Percentiles rank a stretch among this genome's conserved stretches.
phyloP scores from a whole-genome alignment of 163 green algal species.

The Dunaliella salina region DNA sequence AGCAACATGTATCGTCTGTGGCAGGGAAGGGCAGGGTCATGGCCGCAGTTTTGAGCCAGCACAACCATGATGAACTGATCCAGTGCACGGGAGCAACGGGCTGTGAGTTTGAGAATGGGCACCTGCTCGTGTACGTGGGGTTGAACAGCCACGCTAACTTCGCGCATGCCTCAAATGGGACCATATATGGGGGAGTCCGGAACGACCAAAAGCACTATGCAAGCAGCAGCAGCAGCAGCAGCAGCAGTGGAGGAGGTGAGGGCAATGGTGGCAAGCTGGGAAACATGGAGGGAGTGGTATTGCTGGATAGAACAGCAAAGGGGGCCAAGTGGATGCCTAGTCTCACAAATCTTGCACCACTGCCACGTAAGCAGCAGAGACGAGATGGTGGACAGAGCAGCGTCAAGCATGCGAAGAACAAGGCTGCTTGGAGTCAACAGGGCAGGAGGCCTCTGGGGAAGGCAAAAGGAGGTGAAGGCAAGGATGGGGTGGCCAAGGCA shows the following conservation, averaged over 20 bases:
- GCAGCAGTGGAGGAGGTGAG: not conserved
- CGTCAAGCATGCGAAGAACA: too few relatives aligned
- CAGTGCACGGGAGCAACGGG: not conserved
- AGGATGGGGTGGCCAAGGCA: not conserved
- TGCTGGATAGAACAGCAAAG: not conserved
- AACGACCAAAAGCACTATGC: not conserved
- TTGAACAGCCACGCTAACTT: slow-evolving; percentile 19
- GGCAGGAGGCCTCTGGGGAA: too few relatives aligned
- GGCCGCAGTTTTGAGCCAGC: slow-evolving; percentile 13
- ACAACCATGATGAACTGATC: slow-evolving; percentile 27
- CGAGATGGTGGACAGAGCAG: too few relatives aligned
- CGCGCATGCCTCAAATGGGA: slow-evolving; percentile 1
- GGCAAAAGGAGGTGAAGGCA: not conserved
- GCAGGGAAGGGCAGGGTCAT: not conserved
- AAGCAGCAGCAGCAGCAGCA: not conserved
- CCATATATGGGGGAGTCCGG: slow-evolving; percentile 2
- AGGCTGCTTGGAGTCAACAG: too few relatives aligned
- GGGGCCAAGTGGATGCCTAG: not conserved
- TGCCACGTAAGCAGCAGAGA: not conserved
- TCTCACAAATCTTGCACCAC: not conserved
- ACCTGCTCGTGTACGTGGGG: slow-evolving; percentile 6
- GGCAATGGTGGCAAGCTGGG: not conserved
- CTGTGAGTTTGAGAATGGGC: not conserved
- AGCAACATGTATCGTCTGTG: too few relatives aligned
- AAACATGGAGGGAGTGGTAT: not conserved